Conservation (phyloP, 495 filamentous ascomycete species). For the Copromyces sp. region DNA sequence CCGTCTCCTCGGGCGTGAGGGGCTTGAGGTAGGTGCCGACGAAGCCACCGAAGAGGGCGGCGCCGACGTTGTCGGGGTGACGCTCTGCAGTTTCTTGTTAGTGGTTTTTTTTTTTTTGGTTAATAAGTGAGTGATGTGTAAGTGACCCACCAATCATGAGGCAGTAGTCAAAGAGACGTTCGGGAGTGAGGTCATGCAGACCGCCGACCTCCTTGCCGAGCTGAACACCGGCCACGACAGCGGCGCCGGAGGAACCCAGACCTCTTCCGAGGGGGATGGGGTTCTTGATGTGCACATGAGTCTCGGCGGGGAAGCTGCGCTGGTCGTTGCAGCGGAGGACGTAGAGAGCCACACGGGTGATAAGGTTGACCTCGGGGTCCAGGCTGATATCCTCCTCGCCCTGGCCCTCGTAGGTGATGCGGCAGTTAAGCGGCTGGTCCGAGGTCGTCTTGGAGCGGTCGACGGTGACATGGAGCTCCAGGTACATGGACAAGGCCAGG, state of each 20-base stretch:
- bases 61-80: conserved; percentile 95
- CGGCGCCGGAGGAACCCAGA: conserved; percentile 84
- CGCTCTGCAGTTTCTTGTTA: conserved; percentile 48
- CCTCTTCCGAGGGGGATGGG: conserved; percentile 86
- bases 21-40: conserved; percentile 92
- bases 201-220: conserved; percentile 82
- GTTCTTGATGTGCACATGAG: conserved; percentile 86
- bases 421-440: conserved; percentile 65
- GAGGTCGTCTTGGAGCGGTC: conserved; percentile 43
- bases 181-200: conserved; percentile 63
- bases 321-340: conserved; percentile 83
- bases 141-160: conserved; percentile 66
- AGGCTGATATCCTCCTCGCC: conserved; percentile 68
- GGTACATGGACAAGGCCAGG: conserved; percentile 79
- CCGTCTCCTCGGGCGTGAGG: conserved; percentile 72
- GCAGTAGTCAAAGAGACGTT: conserved; percentile 85
- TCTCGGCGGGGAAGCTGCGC: conserved; percentile 69
- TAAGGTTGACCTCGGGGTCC: conserved; percentile 71
- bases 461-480: conserved; percentile 71
- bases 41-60: conserved; percentile 91
- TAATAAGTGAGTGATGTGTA: background rate
- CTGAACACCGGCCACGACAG: conserved; percentile 87
- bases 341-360: conserved; percentile 86
- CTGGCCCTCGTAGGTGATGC: conserved; percentile 78
- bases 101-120: background rate